Base-by-base conservation (phyloP, 441 rosid species). In the Jatropha multifida region DNA sequence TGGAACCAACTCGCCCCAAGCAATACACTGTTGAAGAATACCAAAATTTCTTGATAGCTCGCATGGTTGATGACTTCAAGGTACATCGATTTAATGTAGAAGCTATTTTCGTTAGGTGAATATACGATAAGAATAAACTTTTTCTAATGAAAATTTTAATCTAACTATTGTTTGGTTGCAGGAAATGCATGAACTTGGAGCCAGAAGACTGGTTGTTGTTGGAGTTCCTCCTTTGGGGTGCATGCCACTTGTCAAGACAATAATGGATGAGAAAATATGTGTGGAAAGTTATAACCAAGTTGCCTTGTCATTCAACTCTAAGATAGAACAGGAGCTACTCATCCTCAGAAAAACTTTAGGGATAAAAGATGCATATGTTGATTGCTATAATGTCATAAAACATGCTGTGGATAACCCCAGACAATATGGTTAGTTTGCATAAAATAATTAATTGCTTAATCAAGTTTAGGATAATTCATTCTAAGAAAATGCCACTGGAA, bases 161-260 rank as follows among this genome's bases (percentile, higher is more conserved):
- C 15, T 76, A 38, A 56, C 17, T 20, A 32, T 1, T 32, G 32
- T 32, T 32, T 32, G 32, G 32, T 51, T 84, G 77, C 81, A 91
- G 98, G 85, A 68, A 74, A 84, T 91, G 86, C 83, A 87, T 68
- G 81, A 80, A 37, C 60, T 84, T 40, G 97, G 98, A 62, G 83
- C 87, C 4, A 87, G 74, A 54, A 84, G 91, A 76, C 27, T 92
- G 80, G 90, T 85, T 27, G 83, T 90, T 9, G 96, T 93, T 6
- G 98, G 98, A 68, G 86, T 93, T 40, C 97, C 96, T 51, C 95
- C 98, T 1, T 49, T 94, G 73, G 98, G 98, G 8, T 94, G 98
- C 78, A 82, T 94, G 90, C 98, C 98, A 26, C 72, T 92, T 8
- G 88, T 90, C 1, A 90, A 80, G 84, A 89, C 93, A 11, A 69